Evolutionary conservation across 176 grass and related monocot genomes (phyloP).

Genomic region (Olyra latifolia): DNA sequence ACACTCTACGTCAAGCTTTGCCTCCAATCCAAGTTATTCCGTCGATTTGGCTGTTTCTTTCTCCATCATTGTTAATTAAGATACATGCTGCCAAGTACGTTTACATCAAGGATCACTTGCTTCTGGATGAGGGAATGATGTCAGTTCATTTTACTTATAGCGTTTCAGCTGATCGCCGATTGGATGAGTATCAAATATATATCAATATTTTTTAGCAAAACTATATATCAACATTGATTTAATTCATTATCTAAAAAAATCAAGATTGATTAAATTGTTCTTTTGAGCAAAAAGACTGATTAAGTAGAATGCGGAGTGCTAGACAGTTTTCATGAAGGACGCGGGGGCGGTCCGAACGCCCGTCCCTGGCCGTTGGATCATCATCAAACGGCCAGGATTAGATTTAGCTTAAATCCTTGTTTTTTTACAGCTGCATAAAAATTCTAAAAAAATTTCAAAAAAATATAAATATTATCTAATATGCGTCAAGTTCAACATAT

Average conservation of each 20-base stretch:
- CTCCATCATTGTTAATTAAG: background rate
- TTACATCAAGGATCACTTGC: background rate
- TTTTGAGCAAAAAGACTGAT: background rate
- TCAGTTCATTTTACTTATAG: background rate
- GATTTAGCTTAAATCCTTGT: too few relatives aligned
- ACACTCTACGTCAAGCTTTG: background rate
- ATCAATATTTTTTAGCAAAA: too few relatives aligned
- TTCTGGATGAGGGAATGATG: background rate
- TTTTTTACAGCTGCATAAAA: too few relatives aligned
- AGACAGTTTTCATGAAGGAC: slow-evolving; percentile 4
- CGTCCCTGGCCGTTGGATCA: too few relatives aligned
- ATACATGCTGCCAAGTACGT: background rate
- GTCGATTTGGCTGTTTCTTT: background rate
- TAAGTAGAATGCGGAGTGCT: background rate
- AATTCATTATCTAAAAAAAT: too few relatives aligned
- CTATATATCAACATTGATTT: too few relatives aligned
- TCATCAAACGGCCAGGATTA: too few relatives aligned
- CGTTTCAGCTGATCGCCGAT: background rate
- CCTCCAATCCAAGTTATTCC: background rate
- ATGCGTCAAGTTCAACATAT: too few relatives aligned
- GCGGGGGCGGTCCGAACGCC: too few relatives aligned
- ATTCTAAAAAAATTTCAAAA: too few relatives aligned
- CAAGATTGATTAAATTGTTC: too few relatives aligned
- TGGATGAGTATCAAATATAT: background rate
- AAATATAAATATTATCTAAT: too few relatives aligned